Conservation (phyloP, 2,329 filamentous ascomycete species). For the Fusarium sp. region DNA sequence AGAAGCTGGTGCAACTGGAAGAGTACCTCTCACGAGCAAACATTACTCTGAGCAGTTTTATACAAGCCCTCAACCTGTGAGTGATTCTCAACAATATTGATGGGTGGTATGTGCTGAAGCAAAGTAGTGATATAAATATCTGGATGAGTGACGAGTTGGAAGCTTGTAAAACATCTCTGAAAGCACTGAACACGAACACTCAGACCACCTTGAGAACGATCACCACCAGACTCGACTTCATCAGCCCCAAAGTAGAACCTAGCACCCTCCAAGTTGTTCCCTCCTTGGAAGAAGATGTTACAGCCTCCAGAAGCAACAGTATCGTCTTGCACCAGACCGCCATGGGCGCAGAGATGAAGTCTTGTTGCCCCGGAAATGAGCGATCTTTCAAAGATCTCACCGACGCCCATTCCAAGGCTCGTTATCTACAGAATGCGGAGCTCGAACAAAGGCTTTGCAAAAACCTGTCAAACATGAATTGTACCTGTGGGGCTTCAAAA, state of each 20-base stretch:
- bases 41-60: rapidly evolving
- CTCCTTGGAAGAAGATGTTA: rapidly evolving
- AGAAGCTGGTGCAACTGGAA: neutral
- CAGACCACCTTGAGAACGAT: rapidly evolving
- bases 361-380: rapidly evolving
- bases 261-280: rapidly evolving
- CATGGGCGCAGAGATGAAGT: rapidly evolving
- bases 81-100: rapidly evolving
- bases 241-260: rapidly evolving
- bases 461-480: rapidly evolving
- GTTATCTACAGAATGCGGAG: rapidly evolving
- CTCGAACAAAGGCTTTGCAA: rapidly evolving
- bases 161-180: rapidly evolving
- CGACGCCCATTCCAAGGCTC: rapidly evolving
- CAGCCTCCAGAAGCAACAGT: rapidly evolving
- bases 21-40: neutral
- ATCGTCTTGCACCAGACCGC: rapidly evolving
- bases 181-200: rapidly evolving
- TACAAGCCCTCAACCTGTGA: neutral
- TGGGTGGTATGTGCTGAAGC: too few species aligned
- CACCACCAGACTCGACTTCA: rapidly evolving
- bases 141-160: rapidly evolving
- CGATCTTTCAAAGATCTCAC: rapidly evolving
- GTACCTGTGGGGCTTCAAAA: rapidly evolving
- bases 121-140: neutral